Conservation (phyloP, 768 basidiomycete species). For the Termitomyces sp. region DNA sequence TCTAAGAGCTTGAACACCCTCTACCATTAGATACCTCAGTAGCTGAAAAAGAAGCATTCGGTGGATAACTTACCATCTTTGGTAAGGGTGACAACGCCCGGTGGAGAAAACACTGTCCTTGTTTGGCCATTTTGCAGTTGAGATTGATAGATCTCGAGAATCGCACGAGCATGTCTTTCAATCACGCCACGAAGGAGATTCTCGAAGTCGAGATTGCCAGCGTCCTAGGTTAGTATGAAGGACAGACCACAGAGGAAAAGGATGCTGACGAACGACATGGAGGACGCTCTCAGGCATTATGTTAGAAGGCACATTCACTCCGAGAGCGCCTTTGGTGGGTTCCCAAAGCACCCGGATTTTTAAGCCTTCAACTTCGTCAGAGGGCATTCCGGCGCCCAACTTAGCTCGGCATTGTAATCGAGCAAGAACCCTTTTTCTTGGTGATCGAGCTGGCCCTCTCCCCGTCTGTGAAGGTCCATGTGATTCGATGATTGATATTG, state of each 20-base stretch:
- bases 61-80: slow-evolving; percentile 43
- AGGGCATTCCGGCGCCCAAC: slow-evolving; percentile 46
- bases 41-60: background rate
- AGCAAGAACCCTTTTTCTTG: slow-evolving; percentile 49
- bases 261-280: slow-evolving; percentile 45
- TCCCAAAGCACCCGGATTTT: slow-evolving; percentile 76
- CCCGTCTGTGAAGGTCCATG: slow-evolving; percentile 31
- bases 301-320: slow-evolving; percentile 46
- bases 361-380: slow-evolving; percentile 72
- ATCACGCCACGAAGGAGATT: slow-evolving; percentile 58
- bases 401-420: slow-evolving; percentile 63
- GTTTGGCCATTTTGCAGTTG: slow-evolving; percentile 48
- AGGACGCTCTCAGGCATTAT: slow-evolving; percentile 37
- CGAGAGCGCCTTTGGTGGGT: slow-evolving; percentile 61
- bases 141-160: slow-evolving; percentile 51
- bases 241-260: background rate
- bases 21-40: slow-evolving; percentile 25
- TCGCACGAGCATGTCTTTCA: slow-evolving; percentile 55
- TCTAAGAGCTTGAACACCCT: slow-evolving; percentile 51
- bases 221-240: slow-evolving; percentile 33
- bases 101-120: slow-evolving; percentile 54
- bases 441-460: slow-evolving; percentile 45
- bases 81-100: slow-evolving; percentile 52
- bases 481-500: slow-evolving; percentile 61
- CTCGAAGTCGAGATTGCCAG: slow-evolving; percentile 72